phyloP scores from a whole-genome alignment of 2,329 filamentous ascomycete genomes.

The Fusarium nelsonii region DNA sequence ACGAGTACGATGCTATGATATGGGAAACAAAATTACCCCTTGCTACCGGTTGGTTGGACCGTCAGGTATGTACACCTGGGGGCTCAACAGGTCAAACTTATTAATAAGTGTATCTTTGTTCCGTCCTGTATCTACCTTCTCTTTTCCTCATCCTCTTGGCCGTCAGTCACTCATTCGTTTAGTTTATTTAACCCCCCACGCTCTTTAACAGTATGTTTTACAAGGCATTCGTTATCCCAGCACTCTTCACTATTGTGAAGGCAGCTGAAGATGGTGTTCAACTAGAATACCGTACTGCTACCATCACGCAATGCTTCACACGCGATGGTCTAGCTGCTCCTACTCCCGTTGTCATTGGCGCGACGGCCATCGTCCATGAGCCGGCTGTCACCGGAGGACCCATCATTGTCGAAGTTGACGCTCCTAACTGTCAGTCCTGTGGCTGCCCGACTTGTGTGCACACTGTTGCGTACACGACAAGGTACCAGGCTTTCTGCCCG shows the following conservation, averaged over 20 bases:
- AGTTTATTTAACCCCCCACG: not conserved
- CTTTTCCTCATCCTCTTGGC: too few species aligned
- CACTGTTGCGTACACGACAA: slow-evolving; percentile 24
- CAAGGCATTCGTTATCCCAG: slow-evolving; percentile 11
- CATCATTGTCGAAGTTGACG: slow-evolving; percentile 28
- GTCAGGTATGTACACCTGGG: not conserved
- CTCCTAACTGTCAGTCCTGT: slow-evolving; percentile 33
- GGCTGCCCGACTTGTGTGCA: slow-evolving; percentile 32
- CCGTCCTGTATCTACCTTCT: too few species aligned
- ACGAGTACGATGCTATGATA: not conserved
- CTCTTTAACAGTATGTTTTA: slow-evolving; percentile 15
- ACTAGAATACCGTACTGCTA: slow-evolving; percentile 22
- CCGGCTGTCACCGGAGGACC: slow-evolving; percentile 25
- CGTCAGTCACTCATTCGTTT: slow-evolving; percentile 11
- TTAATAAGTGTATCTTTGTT: not conserved
- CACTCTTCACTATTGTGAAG: not conserved
- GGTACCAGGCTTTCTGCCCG: slow-evolving; percentile 21
- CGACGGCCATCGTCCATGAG: slow-evolving; percentile 8
- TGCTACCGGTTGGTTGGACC: not conserved
- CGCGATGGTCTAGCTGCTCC: not conserved
- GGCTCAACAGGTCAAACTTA: not conserved
- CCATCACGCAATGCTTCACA: slow-evolving; percentile 33
- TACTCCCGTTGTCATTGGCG: not conserved
- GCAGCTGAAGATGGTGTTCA: slow-evolving; percentile 12
- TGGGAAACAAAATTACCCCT: not conserved